Conservation (phyloP, 352 stramenopile genomes). For the Globisporangium polare region DNA sequence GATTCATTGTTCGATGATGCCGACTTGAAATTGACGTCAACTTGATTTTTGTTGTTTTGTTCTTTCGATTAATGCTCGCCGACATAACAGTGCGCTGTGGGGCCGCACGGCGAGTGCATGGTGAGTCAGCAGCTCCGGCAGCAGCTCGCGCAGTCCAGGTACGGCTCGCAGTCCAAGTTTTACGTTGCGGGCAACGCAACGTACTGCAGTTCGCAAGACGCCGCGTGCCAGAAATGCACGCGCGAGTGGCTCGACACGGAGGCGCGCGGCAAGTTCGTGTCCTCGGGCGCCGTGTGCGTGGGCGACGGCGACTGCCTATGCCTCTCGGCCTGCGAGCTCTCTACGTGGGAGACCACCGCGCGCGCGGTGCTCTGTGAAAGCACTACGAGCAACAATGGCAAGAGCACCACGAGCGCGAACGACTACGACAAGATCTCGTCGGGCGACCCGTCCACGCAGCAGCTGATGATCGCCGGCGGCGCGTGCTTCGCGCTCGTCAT, state of each 20-base stretch:
- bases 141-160: constrained; percentile 2
- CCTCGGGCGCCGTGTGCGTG: constrained; percentile 4
- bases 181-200: neutral
- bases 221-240: constrained; percentile 8
- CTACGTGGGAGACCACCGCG: constrained; percentile 5
- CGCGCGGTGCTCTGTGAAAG: neutral
- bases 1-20: neutral
- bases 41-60: constrained; percentile 19
- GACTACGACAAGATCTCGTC: neutral
- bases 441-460: neutral
- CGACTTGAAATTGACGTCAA: neutral
- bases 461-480: constrained; percentile 5
- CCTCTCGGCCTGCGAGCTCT: constrained; percentile 15
- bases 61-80: neutral
- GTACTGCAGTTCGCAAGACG: constrained; percentile 11
- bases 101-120: constrained; percentile 26
- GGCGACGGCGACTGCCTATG: constrained; percentile 14
- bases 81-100: constrained; percentile 24
- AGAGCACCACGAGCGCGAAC: neutral
- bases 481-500: constrained; percentile 4
- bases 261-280: neutral
- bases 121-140: constrained; percentile 20
- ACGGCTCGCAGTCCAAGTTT: neutral
- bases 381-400: neutral
- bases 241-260: neutral